Evolutionary conservation across 73 alveolate genomes (phyloP).

Genomic region (Stentor coeruleus): DNA sequence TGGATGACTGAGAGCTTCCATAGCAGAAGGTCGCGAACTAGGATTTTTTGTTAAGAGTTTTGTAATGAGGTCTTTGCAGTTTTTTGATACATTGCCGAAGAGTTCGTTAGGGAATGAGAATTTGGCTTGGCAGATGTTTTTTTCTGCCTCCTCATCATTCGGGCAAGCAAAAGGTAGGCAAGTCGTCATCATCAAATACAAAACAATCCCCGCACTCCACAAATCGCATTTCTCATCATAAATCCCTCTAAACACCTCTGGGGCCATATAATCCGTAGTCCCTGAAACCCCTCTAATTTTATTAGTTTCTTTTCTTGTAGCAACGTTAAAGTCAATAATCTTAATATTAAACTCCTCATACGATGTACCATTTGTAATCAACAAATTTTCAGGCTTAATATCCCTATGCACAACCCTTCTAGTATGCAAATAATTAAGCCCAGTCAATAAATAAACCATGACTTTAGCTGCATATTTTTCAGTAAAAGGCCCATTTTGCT

Average conservation of each 20-base stretch:
- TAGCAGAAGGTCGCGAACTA: constrained; percentile 64
- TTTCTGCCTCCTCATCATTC: not conserved
- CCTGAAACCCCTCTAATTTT: not conserved
- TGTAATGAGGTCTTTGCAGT: constrained; percentile 83
- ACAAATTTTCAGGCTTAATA: constrained; percentile 29
- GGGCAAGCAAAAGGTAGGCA: not conserved
- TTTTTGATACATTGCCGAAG: constrained; percentile 43
- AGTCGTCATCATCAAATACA: not conserved
- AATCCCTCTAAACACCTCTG: not conserved
- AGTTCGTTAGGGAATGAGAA: not conserved
- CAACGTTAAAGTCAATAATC: not conserved
- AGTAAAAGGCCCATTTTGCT: not conserved
- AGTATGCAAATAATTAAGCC: constrained; percentile 26
- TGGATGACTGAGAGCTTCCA: constrained; percentile 77
- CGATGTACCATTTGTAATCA: constrained; percentile 24
- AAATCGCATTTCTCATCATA: not conserved
- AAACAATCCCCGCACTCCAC: not conserved
- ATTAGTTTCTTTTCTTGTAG: not conserved
- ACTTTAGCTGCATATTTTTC: constrained; percentile 23
- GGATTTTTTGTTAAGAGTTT: constrained; percentile 81
- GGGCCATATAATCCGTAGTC: not conserved
- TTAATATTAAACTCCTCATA: constrained; percentile 1
- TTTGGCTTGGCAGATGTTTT: not conserved
- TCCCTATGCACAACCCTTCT: constrained; percentile 26
- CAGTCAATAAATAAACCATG: constrained; percentile 21